Conservation (phyloP, 352 stramenopile genomes). For the Phytopythium chamaehyphon region DNA sequence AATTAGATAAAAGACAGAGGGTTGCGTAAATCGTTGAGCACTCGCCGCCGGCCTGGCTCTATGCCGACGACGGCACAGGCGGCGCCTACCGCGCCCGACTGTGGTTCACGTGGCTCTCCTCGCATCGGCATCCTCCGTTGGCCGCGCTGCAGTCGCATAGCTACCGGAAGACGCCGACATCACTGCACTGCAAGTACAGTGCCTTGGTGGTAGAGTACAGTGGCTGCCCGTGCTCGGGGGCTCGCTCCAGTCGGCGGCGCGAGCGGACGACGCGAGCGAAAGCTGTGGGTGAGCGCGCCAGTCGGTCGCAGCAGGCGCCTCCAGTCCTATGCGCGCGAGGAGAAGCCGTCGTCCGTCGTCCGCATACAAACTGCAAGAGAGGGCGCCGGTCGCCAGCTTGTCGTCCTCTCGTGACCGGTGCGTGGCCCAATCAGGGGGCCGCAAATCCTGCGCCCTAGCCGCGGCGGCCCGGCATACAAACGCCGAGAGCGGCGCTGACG, state of each 20-base stretch:
- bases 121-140: too few relatives aligned
- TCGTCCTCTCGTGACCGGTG: not conserved
- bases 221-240: too few relatives aligned
- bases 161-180: not conserved
- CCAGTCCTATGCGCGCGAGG: not conserved
- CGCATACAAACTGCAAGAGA: not conserved
- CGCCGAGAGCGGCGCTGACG: not conserved
- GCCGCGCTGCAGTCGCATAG: not conserved
- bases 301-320: not conserved
- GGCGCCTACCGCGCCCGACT: conserved; percentile 1
- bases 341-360: not conserved
- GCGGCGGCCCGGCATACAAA: not conserved
- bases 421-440: not conserved
- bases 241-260: not conserved
- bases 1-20: too few relatives aligned
- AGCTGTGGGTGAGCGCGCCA: not conserved
- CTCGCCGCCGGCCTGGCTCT: conserved; percentile 5
- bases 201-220: too few relatives aligned
- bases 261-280: conserved; percentile 1
- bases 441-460: not conserved
- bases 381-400: not conserved
- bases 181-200: too few relatives aligned
- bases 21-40: too few relatives aligned
- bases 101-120: too few relatives aligned
- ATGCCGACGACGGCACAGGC: not conserved